phyloP scores from a whole-genome alignment of 495 filamentous ascomycete species.

The Lasiosphaeria hispida region DNA sequence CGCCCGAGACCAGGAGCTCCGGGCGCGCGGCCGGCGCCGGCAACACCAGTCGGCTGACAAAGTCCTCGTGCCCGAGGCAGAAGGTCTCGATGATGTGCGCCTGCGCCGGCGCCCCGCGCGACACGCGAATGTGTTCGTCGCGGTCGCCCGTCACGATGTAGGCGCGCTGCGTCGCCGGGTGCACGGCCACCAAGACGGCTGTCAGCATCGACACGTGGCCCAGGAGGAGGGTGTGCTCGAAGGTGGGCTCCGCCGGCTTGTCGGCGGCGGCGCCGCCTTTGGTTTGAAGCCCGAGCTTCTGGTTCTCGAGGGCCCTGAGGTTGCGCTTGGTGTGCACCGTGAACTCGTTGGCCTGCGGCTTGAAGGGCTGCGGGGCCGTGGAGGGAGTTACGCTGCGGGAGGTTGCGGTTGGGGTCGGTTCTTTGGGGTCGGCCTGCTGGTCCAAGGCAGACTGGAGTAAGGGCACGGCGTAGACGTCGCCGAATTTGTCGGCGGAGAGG shows the following conservation, averaged over 20 bases:
- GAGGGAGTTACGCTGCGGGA: constrained; percentile 25
- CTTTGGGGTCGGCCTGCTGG: neutral
- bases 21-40: constrained; percentile 51
- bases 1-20: constrained; percentile 73
- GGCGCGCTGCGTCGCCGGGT: constrained; percentile 31
- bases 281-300: constrained; percentile 52
- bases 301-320: constrained; percentile 68
- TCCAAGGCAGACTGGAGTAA: constrained; percentile 49
- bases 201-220: constrained; percentile 95
- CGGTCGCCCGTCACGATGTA: constrained; percentile 90
- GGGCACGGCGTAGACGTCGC: constrained; percentile 90
- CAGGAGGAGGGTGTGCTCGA: constrained; percentile 72
- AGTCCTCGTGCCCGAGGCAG: constrained; percentile 81
- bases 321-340: constrained; percentile 87
- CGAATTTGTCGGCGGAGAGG: constrained; percentile 87
- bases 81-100: constrained; percentile 83
- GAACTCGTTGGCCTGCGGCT: constrained; percentile 61
- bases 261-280: constrained; percentile 33
- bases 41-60: constrained; percentile 73
- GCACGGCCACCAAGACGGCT: constrained; percentile 56
- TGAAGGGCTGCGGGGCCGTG: constrained; percentile 16
- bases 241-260: constrained; percentile 46
- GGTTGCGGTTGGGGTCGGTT: constrained; percentile 2
- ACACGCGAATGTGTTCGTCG: constrained; percentile 95
- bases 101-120: constrained; percentile 71